Evolutionary conservation across 306 rosid species (phyloP).

Genomic region (Corylus avellana): DNA sequence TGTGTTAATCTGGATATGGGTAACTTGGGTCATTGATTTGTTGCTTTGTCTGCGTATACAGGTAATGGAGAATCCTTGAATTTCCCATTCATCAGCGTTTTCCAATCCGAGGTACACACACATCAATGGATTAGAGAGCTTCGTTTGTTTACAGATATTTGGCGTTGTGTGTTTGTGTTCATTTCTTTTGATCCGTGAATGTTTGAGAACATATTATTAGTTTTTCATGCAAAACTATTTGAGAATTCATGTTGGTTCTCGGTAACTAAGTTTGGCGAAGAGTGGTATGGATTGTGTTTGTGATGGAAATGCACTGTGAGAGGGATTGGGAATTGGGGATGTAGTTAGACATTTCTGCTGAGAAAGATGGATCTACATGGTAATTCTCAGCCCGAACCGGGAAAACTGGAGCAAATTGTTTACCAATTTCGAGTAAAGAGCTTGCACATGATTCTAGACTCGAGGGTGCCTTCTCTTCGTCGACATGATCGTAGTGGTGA

Average conservation of each 20-base stretch:
- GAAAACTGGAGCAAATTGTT: conserved; percentile 78
- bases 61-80: conserved; percentile 29
- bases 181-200: conserved; percentile 13
- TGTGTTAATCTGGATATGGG: conserved; percentile 36
- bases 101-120: conserved; percentile 25
- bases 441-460: conserved; percentile 69
- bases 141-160: conserved; percentile 24
- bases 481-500: conserved; percentile 62
- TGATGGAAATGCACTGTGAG: conserved; percentile 16
- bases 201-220: neutral
- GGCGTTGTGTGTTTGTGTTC: conserved; percentile 11
- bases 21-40: conserved; percentile 22
- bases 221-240: conserved; percentile 1
- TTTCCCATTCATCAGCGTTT: conserved; percentile 6
- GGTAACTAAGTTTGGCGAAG: conserved; percentile 2
- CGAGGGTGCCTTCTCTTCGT: conserved; percentile 69
- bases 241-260: neutral
- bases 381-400: conserved; percentile 64
- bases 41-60: conserved; percentile 4
- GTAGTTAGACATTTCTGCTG: conserved; percentile 24
- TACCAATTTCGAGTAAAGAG: conserved; percentile 75
- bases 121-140: conserved; percentile 29
- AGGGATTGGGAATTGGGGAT: conserved; percentile 27
- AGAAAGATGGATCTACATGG: conserved; percentile 67
- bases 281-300: conserved; percentile 15